These are phyloP conservation scores for Candida hispaniensis DNA, from an alignment of 805 yeast genomes.

Conservation along the genomic window DNA sequence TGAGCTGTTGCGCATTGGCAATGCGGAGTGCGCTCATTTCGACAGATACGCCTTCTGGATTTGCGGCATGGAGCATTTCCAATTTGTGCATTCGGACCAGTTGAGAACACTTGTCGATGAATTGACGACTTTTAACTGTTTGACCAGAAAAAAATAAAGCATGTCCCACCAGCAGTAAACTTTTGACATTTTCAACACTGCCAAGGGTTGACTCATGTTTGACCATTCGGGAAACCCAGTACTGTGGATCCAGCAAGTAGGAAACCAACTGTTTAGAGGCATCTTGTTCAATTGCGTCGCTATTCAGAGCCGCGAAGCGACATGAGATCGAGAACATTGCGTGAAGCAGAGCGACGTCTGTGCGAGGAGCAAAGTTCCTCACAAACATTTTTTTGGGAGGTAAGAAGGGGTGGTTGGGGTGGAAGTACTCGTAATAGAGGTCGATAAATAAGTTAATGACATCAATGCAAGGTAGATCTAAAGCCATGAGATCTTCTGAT, in stretches of 20 bases:
- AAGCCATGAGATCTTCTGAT: conserved; percentile 5
- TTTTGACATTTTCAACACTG: conserved; percentile 11
- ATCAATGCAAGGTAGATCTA: conserved; percentile 15
- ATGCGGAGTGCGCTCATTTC: conserved; percentile 13
- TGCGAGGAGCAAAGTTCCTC: conserved; percentile 11
- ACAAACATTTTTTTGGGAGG: conserved; percentile 13
- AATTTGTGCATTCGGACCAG: conserved; percentile 14
- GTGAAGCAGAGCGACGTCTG: conserved; percentile 14
- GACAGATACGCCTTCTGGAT: conserved; percentile 12
- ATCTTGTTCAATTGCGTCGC: conserved; percentile 13
- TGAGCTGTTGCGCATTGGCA: conserved; percentile 12
- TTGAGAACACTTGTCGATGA: conserved; percentile 13
- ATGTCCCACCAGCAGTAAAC: conserved; percentile 12
- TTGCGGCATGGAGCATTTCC: conserved; percentile 15
- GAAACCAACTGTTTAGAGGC: conserved; percentile 14
- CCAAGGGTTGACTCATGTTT: conserved; percentile 12
- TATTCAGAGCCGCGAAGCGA: conserved; percentile 14
- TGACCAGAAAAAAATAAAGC: conserved; percentile 16
- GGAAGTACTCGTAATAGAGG: conserved; percentile 17
- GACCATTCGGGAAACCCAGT: conserved; percentile 16
- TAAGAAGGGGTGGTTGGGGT: conserved; percentile 17
- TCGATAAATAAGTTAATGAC: conserved; percentile 15
- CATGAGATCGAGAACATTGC: conserved; percentile 17
- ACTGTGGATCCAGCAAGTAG: conserved; percentile 12
- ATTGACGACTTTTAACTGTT: conserved; percentile 9